phyloP scores from a whole-genome alignment of 2,329 filamentous ascomycete species.

The Lasiodiplodia citricola region DNA sequence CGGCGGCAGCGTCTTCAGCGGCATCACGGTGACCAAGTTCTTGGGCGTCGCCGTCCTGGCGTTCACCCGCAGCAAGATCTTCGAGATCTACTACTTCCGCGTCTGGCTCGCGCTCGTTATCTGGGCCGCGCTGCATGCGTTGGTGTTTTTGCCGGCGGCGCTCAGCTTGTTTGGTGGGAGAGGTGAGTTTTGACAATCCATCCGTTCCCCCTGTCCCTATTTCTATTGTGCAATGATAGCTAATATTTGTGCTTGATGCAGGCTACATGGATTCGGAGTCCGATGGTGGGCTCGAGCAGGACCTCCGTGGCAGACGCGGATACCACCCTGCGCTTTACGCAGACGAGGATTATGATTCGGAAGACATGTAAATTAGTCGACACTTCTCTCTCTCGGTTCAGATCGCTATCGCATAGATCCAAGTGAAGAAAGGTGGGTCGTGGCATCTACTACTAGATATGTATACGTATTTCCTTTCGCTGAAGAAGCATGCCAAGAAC shows the following conservation, averaged over 20 bases:
- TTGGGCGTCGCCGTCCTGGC: conserved; percentile 90
- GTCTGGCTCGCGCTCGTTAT: conserved; percentile 92
- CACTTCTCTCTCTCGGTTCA: background rate
- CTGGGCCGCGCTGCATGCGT: conserved; percentile 85
- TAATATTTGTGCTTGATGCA: conserved; percentile 34
- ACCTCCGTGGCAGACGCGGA: conserved; percentile 73
- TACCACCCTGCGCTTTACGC: conserved; percentile 75
- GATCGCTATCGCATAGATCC: background rate
- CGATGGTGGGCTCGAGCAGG: conserved; percentile 87
- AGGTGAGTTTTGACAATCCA: conserved; percentile 50
- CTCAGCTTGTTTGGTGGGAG: conserved; percentile 84
- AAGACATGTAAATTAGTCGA: conserved; percentile 53
- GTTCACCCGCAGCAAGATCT: conserved; percentile 96
- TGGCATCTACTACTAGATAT: background rate
- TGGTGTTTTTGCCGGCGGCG: conserved; percentile 89
- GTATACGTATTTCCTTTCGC: background rate
- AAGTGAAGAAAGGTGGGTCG: background rate
- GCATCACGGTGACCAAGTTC: conserved; percentile 95
- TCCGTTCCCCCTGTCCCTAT: background rate
- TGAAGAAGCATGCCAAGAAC: background rate
- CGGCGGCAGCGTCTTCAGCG: conserved; percentile 90
- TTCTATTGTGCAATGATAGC: background rate
- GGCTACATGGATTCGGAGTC: conserved; percentile 86
- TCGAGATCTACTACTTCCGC: conserved; percentile 98
- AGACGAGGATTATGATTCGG: conserved; percentile 78